Evolutionary conservation across 202 grass and related monocot species (phyloP).

Genomic region (Carex arenaria): DNA sequence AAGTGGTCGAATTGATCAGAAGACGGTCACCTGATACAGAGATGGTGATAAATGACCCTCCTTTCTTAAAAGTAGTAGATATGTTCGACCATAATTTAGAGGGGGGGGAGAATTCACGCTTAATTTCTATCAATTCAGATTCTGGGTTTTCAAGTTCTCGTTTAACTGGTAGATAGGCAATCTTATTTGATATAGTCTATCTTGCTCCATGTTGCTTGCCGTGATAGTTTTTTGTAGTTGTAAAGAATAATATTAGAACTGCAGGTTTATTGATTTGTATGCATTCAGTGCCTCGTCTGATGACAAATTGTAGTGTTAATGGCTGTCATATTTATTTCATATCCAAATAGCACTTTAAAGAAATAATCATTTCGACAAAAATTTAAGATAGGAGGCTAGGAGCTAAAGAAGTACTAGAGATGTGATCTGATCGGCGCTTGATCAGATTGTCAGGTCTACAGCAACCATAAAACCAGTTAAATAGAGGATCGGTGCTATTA

Average conservation of each 20-base stretch:
- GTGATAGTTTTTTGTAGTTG: background rate
- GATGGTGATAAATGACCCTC: constrained; percentile 61
- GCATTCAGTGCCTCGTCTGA: background rate
- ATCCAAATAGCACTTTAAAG: too few relatives aligned
- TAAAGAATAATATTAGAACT: background rate
- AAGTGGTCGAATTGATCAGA: constrained; percentile 73
- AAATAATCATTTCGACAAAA: too few relatives aligned
- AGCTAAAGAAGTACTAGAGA: too few relatives aligned
- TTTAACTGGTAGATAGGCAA: constrained; percentile 52
- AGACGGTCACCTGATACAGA: constrained; percentile 38
- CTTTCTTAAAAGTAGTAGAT: constrained; percentile 49
- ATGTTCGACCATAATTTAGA: constrained; percentile 37
- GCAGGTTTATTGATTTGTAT: background rate
- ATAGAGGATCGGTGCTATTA: too few relatives aligned
- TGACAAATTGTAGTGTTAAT: background rate
- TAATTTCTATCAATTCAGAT: constrained; percentile 42
- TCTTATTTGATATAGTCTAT: background rate
- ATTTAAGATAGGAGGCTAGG: too few relatives aligned
- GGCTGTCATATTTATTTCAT: background rate
- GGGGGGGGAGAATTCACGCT: constrained; percentile 36
- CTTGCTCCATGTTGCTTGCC: background rate
- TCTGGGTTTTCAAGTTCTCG: constrained; percentile 45
- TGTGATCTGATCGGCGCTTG: too few relatives aligned
- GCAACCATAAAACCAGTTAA: too few relatives aligned
- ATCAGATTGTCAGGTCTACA: too few relatives aligned